Evolutionary conservation across 257 asterid species (phyloP).

Genomic region (Cinchona pubescens): DNA sequence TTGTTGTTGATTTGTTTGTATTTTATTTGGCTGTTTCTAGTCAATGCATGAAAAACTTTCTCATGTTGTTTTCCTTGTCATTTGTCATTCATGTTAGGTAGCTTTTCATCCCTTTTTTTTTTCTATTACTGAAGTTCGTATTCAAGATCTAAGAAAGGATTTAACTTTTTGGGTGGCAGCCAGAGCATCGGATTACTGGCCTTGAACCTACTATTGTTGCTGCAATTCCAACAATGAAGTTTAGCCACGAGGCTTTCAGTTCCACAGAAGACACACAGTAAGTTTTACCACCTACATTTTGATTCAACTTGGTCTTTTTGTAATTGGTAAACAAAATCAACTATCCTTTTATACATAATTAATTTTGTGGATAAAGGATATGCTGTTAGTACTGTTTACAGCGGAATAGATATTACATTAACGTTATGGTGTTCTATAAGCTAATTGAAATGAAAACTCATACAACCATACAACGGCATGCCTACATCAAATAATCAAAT

Average conservation of each 20-base stretch:
- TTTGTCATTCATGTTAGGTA: background rate
- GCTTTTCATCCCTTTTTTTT: background rate
- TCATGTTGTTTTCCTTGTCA: background rate
- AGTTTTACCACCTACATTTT: slow-evolving; percentile 30
- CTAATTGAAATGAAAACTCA: background rate
- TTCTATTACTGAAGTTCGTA: background rate
- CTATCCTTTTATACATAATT: background rate
- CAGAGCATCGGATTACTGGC: slow-evolving; percentile 55
- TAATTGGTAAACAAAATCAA: background rate
- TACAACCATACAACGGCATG: background rate
- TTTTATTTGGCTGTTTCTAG: no score
- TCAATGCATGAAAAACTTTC: no score
- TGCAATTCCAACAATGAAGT: slow-evolving; percentile 87
- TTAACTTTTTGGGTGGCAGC: slow-evolving; percentile 42
- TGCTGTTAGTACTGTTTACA: background rate
- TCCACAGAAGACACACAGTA: slow-evolving; percentile 75
- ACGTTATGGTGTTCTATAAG: background rate
- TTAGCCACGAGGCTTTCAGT: slow-evolving; percentile 62
- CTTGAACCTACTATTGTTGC: slow-evolving; percentile 74
- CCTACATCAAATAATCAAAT: background rate
- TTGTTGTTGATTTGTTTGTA: background rate
- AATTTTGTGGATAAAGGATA: background rate
- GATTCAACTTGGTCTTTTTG: background rate
- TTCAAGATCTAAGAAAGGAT: slow-evolving; percentile 8
- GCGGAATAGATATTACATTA: background rate